Percentiles rank a stretch among this genome's conserved stretches.
phyloP scores from a whole-genome alignment of 2,329 filamentous ascomycete species.

The Phaeosphaeria sp. region DNA sequence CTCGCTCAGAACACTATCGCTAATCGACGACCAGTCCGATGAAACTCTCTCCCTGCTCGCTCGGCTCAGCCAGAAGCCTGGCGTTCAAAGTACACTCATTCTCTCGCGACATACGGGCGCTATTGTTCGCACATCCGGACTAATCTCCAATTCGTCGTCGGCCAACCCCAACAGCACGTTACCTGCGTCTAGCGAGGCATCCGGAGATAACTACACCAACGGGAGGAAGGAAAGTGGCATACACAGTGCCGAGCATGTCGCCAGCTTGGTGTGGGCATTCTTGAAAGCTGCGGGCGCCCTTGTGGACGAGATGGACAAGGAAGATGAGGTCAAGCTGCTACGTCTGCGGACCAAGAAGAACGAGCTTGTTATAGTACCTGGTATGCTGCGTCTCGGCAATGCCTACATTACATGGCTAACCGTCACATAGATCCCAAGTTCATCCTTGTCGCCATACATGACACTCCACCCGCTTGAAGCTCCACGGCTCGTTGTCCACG shows the following conservation, averaged over 20 bases:
- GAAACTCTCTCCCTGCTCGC: slow-evolving; percentile 70
- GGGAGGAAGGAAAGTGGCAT: slow-evolving; percentile 53
- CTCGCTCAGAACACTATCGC: neutral
- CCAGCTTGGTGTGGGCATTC: slow-evolving; percentile 77
- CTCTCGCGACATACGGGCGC: slow-evolving; percentile 74
- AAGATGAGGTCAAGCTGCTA: slow-evolving; percentile 80
- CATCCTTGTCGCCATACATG: slow-evolving; percentile 79
- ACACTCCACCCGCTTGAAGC: slow-evolving; percentile 71
- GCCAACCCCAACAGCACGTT: slow-evolving; percentile 51
- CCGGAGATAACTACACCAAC: slow-evolving; percentile 40
- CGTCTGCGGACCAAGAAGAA: slow-evolving; percentile 83
- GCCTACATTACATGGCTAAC: slow-evolving; percentile 16
- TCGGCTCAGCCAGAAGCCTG: slow-evolving; percentile 76
- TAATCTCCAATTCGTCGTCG: slow-evolving; percentile 66
- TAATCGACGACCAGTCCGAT: slow-evolving; percentile 46
- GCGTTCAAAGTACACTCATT: slow-evolving; percentile 78
- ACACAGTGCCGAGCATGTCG: slow-evolving; percentile 73
- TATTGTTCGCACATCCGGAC: slow-evolving; percentile 76
- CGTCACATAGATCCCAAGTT: slow-evolving; percentile 68
- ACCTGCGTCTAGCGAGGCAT: slow-evolving; percentile 41
- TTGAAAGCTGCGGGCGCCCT: slow-evolving; percentile 72
- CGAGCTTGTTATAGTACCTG: slow-evolving; percentile 81
- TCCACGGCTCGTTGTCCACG: neutral
- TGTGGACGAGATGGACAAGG: slow-evolving; percentile 74
- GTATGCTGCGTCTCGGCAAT: slow-evolving; percentile 36